Evolutionary conservation across 139 green algal genomes (phyloP).

Genomic region (Picochlorum sp.): DNA sequence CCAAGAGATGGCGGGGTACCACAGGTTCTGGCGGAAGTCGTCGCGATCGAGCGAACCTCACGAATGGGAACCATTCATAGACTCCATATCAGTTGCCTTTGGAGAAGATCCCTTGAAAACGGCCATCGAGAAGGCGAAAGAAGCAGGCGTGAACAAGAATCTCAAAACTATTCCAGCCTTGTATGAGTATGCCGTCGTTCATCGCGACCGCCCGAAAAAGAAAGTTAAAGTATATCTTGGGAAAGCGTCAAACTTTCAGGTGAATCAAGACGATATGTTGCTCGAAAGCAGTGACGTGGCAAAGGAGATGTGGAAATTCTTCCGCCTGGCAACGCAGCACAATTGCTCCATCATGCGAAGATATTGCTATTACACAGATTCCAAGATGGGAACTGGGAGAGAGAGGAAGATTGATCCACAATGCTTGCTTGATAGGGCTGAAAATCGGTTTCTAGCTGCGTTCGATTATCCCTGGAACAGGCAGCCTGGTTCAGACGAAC

Average conservation of each 20-base stretch:
- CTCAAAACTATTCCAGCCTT: neutral
- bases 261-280: neutral
- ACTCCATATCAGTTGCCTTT: neutral
- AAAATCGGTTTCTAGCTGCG: neutral
- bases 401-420: neutral
- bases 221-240: constrained; percentile 2
- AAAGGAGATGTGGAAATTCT: neutral
- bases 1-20: neutral
- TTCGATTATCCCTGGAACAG: constrained; percentile 1
- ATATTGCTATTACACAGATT: neutral
- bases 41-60: neutral
- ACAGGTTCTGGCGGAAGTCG: neutral
- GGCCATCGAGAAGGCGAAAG: neutral
- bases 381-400: neutral
- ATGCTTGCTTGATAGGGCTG: neutral
- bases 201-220: neutral
- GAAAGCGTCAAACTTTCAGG: neutral
- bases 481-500: neutral
- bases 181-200: neutral
- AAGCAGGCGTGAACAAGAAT: neutral
- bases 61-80: constrained; percentile 1
- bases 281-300: neutral
- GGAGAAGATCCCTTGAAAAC: neutral
- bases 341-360: neutral
- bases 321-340: neutral